Evolutionary conservation across 768 basidiomycete genomes (phyloP), one percentile per base, ranked within the genome.

Genomic region (Lepiota venenata): DNA sequence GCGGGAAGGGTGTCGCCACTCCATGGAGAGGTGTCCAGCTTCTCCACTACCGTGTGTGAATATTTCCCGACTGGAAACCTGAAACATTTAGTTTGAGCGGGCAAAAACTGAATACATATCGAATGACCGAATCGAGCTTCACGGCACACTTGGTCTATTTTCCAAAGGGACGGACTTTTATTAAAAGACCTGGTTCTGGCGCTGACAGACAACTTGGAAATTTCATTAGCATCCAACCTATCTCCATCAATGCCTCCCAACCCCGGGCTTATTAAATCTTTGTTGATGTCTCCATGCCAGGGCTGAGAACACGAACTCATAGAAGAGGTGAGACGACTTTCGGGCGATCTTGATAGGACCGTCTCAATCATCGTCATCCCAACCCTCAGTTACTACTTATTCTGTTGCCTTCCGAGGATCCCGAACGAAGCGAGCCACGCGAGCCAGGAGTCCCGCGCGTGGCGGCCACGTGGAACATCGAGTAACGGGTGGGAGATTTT

Each of bases 381-480:
- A 43, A 52, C 42, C 42, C 15, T 44, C 18, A 46, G 44, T 14
- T 2, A 29, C 49, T 11, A 41, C 18, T 15, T 11, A 27, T 29
- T 50, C 32, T 14, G 62, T 64, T 64, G 58, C 62, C 49, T 50
- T 49, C 62, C 64, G 66, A 63, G 56, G 45, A 36, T 56, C 41
- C 59, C 57, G 60, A 61, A 41, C 47, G 48, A 48, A 42, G 55
- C 58, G 52, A 55, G 27, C 32, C 56, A 64, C 58, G 57, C 57
- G 61, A 63, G 47, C 41, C n/a, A 39, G 44, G 39, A 48, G 29
- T 11, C 29, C 46, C 25, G 43, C 69, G 68, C 72, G 69, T 73
- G 71, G 70, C 59, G 56, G 60, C 66, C 73, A 72, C 69, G 70
- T 71, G 71, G 70, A 52, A 48, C n/a, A n/a, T 27, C 38, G 25